phyloP scores from a whole-genome alignment of 352 stramenopile species.

The Albugo laibachii region DNA sequence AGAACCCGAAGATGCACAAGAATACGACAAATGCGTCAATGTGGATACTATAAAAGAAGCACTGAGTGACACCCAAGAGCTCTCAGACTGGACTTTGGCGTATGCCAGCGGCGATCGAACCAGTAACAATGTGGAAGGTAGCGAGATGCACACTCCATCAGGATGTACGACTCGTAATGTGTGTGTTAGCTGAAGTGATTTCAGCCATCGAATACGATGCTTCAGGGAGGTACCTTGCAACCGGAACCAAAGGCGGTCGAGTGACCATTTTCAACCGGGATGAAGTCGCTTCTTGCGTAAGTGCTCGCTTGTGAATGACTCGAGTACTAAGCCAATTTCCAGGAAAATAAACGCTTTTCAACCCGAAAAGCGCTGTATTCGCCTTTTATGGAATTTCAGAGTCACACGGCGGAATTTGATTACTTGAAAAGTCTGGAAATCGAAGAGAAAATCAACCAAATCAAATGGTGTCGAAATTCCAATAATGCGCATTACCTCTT shows the following conservation, averaged over 20 bases:
- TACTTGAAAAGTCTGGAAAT: slow-evolving; percentile 96
- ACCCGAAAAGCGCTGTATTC: slow-evolving; percentile 22
- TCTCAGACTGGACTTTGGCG: neutral
- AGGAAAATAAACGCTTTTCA: slow-evolving; percentile 15
- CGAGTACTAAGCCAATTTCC: slow-evolving; percentile 1
- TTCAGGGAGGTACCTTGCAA: slow-evolving; percentile 82
- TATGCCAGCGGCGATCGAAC: neutral
- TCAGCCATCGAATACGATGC: slow-evolving; percentile 89
- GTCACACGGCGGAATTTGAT: slow-evolving; percentile 94
- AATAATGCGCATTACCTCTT: slow-evolving; percentile 86
- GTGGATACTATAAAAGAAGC: too few species aligned
- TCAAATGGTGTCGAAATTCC: slow-evolving; percentile 84
- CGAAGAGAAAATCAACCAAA: slow-evolving; percentile 95
- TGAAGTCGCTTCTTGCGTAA: slow-evolving; percentile 5
- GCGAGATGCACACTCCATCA: neutral
- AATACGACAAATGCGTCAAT: too few species aligned
- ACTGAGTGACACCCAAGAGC: neutral
- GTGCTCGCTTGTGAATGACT: neutral
- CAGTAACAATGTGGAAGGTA: neutral
- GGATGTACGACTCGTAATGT: neutral
- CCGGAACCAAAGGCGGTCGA: slow-evolving; percentile 85
- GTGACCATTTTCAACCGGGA: slow-evolving; percentile 80
- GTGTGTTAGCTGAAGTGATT: slow-evolving; percentile 75
- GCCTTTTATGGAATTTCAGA: slow-evolving; percentile 88
- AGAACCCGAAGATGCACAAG: too few species aligned